A percentile compares a stretch with the other conserved stretches of the same genome.
These are phyloP conservation scores for Alternaria panax DNA, from an alignment of 2,329 filamentous ascomycete species.

Conservation along the genomic window DNA sequence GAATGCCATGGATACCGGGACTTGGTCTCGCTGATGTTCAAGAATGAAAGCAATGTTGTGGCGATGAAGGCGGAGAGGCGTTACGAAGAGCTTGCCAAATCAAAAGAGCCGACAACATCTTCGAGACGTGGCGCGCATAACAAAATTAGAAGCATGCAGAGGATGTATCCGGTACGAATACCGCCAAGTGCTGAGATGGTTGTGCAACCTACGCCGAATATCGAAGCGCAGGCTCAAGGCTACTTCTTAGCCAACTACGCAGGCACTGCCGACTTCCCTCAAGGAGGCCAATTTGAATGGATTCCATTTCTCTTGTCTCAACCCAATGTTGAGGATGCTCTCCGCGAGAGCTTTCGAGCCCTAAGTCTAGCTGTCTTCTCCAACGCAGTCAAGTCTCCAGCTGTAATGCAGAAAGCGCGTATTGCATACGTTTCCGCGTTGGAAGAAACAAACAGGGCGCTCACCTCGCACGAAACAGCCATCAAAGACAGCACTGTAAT, in stretches of 20 bases:
- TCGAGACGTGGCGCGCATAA: neutral
- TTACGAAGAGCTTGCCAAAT: slow-evolving; percentile 34
- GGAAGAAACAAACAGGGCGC: slow-evolving; percentile 32
- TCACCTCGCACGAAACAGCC: slow-evolving; percentile 24
- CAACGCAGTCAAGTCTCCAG: slow-evolving; percentile 31
- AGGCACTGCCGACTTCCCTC: slow-evolving; percentile 29
- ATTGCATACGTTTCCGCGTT: slow-evolving; percentile 37
- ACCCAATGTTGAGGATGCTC: slow-evolving; percentile 24
- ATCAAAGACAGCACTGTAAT: slow-evolving; percentile 38
- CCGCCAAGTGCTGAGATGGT: slow-evolving; percentile 22
- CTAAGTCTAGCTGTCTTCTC: slow-evolving; percentile 35
- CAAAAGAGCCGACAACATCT: slow-evolving; percentile 6
- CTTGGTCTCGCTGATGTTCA: slow-evolving; percentile 41
- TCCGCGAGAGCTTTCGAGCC: slow-evolving; percentile 34
- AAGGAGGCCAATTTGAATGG: slow-evolving; percentile 40
- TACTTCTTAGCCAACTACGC: slow-evolving; percentile 44
- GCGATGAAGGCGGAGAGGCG: slow-evolving; percentile 33
- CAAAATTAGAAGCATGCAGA: neutral
- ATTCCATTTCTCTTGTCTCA: slow-evolving; percentile 30
- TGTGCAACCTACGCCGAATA: slow-evolving; percentile 25
- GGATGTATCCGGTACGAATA: neutral
- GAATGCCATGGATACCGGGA: slow-evolving; percentile 45
- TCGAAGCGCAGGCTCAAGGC: slow-evolving; percentile 40
- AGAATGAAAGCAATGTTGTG: slow-evolving; percentile 38
- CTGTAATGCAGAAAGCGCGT: slow-evolving; percentile 35